Percentiles rank a stretch among this genome's conserved stretches.
Evolutionary conservation across 2,329 filamentous ascomycete species (phyloP).

Genomic region (Aureobasidium namibiae): DNA sequence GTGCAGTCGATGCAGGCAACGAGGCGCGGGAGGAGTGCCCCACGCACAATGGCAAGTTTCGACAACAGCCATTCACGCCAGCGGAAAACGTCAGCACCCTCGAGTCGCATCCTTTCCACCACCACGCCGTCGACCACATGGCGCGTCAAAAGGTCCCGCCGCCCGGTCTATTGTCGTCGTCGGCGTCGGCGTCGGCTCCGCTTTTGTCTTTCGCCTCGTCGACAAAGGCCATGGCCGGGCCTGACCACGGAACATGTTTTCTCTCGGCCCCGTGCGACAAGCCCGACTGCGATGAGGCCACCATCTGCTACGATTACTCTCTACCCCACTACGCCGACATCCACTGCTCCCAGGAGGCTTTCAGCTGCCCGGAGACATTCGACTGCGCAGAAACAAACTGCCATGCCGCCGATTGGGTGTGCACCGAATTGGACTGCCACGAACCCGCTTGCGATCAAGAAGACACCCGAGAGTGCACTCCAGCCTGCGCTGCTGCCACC

Average conservation of each 20-base stretch:
- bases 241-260: background rate
- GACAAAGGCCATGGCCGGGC: background rate
- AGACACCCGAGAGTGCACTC: conserved; percentile 14
- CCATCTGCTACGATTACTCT: conserved; percentile 13
- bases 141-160: conserved; percentile 1
- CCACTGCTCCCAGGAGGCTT: background rate
- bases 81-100: conserved; percentile 11
- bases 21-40: conserved; percentile 5
- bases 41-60: conserved; percentile 7
- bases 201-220: background rate
- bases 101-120: background rate
- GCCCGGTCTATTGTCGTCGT: background rate
- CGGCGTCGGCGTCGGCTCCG: background rate
- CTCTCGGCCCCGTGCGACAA: conserved; percentile 25
- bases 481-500: background rate
- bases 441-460: conserved; percentile 4
- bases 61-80: background rate
- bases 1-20: background rate
- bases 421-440: background rate
- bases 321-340: background rate
- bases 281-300: conserved; percentile 26
- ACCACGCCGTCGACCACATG: conserved; percentile 8
- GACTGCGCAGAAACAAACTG: conserved; percentile 6
- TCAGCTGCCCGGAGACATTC: background rate
- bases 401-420: conserved; percentile 1